Percentiles rank a stretch among this genome's conserved stretches.
These are phyloP conservation scores for Mycena latifolia DNA, from an alignment of 768 basidiomycete genomes.

Conservation along the genomic window DNA sequence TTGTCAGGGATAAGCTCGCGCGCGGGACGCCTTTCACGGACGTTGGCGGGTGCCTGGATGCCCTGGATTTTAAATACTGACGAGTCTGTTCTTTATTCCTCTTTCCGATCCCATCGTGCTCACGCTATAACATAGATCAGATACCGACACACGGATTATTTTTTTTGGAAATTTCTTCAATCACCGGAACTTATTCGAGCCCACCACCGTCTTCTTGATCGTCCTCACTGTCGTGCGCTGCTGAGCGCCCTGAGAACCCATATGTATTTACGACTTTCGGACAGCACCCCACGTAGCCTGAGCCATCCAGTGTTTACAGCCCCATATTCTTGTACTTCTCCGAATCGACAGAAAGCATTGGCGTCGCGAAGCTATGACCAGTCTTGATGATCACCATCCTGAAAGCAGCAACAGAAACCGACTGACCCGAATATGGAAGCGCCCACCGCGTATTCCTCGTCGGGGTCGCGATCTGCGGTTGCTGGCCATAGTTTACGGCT, in stretches of 20 bases:
- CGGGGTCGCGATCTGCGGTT: slow-evolving; percentile 28
- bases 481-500: slow-evolving; percentile 36
- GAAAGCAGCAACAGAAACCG: neutral
- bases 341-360: slow-evolving; percentile 31
- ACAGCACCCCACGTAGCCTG: neutral
- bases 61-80: slow-evolving; percentile 9
- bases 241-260: too few species aligned
- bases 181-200: too few species aligned
- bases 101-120: too few species aligned
- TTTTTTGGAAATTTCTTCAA: too few species aligned
- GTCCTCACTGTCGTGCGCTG: neutral
- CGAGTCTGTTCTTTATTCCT: too few species aligned
- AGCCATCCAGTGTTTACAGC: neutral
- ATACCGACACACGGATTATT: too few species aligned
- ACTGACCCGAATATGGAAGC: slow-evolving; percentile 32
- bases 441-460: slow-evolving; percentile 30
- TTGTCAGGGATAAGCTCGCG: slow-evolving; percentile 5
- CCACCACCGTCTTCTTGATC: too few species aligned
- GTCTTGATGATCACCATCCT: too few species aligned
- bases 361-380: slow-evolving; percentile 23
- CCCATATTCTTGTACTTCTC: slow-evolving; percentile 25
- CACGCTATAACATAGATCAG: too few species aligned
- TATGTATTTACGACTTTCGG: too few species aligned
- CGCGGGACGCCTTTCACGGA: slow-evolving; percentile 5
- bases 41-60: slow-evolving; percentile 11